Percentiles rank a stretch among this genome's conserved stretches.
Evolutionary conservation across 495 filamentous ascomycete species (phyloP).

Genomic region (Neurospora cerealis): DNA sequence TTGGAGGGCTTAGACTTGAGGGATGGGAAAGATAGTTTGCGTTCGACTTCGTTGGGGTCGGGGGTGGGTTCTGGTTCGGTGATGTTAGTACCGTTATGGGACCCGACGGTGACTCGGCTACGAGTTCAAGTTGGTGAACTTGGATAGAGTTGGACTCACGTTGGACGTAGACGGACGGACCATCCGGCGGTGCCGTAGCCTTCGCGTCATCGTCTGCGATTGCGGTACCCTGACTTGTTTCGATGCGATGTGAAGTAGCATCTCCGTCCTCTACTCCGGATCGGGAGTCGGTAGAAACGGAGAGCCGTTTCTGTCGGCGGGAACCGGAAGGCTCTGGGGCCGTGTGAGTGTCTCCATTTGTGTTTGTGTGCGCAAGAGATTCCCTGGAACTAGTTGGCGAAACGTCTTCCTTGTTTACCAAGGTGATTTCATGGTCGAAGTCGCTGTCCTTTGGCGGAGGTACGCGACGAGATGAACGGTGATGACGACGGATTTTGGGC

Average conservation of each 20-base stretch:
- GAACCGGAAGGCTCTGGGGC: neutral
- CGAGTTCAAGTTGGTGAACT: neutral
- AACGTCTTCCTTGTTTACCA: slow-evolving; percentile 33
- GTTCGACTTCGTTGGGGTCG: neutral
- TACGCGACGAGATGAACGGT: slow-evolving; percentile 38
- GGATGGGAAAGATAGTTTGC: neutral
- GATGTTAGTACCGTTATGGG: neutral
- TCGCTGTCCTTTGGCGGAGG: slow-evolving; percentile 40
- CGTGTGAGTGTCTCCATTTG: neutral
- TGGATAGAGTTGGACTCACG: neutral
- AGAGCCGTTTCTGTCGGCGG: neutral
- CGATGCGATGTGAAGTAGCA: neutral
- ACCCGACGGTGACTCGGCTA: neutral
- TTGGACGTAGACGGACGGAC: neutral
- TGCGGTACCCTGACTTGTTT: neutral
- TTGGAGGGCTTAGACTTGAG: neutral
- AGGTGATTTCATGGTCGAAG: slow-evolving; percentile 52
- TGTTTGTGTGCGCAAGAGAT: neutral
- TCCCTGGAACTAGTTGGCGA: neutral
- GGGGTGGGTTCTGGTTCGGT: neutral
- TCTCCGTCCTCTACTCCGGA: neutral
- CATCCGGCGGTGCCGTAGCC: neutral
- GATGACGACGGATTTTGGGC: slow-evolving; percentile 27
- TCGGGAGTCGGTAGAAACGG: neutral
- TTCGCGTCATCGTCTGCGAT: neutral